These are phyloP conservation scores for Jacaranda copaia DNA, from an alignment of 257 asterid species.

Conservation along the genomic window DNA sequence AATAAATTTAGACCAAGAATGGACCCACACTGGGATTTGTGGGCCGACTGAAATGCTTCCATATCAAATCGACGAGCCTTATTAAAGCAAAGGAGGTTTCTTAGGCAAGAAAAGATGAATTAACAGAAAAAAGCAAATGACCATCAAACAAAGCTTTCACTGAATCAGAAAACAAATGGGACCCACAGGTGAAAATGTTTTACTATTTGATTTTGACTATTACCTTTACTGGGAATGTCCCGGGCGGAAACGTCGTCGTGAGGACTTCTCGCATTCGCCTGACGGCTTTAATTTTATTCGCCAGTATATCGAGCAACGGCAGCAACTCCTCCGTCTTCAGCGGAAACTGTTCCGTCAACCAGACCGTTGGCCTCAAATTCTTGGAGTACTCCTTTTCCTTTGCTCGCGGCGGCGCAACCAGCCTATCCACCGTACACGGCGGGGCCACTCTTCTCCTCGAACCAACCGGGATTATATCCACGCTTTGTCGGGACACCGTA, in stretches of 20 bases:
- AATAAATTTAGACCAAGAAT: not conserved
- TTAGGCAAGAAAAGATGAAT: conserved; percentile 56
- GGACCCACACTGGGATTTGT: not conserved
- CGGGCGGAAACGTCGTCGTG: conserved; percentile 82
- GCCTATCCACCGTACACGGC: conserved; percentile 38
- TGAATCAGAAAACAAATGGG: conserved; percentile 37
- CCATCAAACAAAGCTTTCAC: conserved; percentile 37
- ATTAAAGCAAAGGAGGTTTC: conserved; percentile 29
- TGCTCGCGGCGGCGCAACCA: conserved; percentile 69
- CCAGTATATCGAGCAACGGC: conserved; percentile 82
- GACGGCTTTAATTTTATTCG: conserved; percentile 87
- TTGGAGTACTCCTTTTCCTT: conserved; percentile 78
- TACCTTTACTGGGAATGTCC: conserved; percentile 95
- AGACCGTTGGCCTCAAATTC: conserved; percentile 69
- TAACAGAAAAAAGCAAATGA: conserved; percentile 31
- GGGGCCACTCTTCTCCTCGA: conserved; percentile 48
- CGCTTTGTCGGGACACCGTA: conserved; percentile 70
- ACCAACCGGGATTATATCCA: conserved; percentile 67
- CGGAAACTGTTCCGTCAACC: conserved; percentile 92
- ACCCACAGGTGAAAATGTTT: conserved; percentile 1
- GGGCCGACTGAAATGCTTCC: conserved; percentile 35
- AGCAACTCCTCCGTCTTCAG: conserved; percentile 81
- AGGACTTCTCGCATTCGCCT: conserved; percentile 87
- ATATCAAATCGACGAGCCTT: conserved; percentile 33
- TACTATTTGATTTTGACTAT: not conserved